Percentiles rank a stretch among this genome's conserved stretches.
phyloP scores from a whole-genome alignment of 2,329 filamentous ascomycete genomes.

The Colletotrichum sp. region DNA sequence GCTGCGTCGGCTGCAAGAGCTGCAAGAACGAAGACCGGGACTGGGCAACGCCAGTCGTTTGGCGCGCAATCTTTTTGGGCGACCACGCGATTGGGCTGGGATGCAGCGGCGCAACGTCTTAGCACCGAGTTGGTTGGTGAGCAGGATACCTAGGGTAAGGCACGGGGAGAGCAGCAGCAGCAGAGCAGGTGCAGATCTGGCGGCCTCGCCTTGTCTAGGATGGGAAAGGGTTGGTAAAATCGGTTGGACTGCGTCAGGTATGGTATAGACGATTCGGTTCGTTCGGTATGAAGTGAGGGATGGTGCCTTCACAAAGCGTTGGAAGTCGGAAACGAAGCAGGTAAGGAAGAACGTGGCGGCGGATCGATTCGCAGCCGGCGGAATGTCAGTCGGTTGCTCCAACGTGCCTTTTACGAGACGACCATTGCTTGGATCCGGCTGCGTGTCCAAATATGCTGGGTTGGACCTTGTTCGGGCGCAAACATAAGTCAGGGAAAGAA shows the following conservation, averaged over 20 bases:
- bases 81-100: slow-evolving; percentile 4
- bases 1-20: slow-evolving; percentile 1
- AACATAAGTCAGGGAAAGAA: not conserved
- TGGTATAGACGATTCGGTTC: not conserved
- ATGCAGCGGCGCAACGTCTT: slow-evolving; percentile 4
- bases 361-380: slow-evolving; percentile 8
- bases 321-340: not conserved
- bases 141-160: not conserved
- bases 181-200: not conserved
- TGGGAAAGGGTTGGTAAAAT: not conserved
- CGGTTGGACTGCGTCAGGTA: not conserved
- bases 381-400: slow-evolving; percentile 4
- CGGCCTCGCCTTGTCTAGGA: not conserved
- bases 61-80: slow-evolving; percentile 8
- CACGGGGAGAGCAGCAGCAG: not conserved
- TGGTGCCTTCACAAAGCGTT: not conserved
- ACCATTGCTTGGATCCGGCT: slow-evolving; percentile 3
- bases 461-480: slow-evolving; percentile 15
- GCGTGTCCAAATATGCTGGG: slow-evolving; percentile 5
- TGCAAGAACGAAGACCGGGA: not conserved
- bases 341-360: slow-evolving; percentile 4
- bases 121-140: not conserved
- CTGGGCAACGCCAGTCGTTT: not conserved
- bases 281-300: not conserved
- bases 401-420: not conserved